Percentiles rank a stretch among this genome's conserved stretches.
These are phyloP conservation scores for Chytriomyces sp. DNA, from an alignment of 192 early-diverging fungal species.

Conservation along the genomic window DNA sequence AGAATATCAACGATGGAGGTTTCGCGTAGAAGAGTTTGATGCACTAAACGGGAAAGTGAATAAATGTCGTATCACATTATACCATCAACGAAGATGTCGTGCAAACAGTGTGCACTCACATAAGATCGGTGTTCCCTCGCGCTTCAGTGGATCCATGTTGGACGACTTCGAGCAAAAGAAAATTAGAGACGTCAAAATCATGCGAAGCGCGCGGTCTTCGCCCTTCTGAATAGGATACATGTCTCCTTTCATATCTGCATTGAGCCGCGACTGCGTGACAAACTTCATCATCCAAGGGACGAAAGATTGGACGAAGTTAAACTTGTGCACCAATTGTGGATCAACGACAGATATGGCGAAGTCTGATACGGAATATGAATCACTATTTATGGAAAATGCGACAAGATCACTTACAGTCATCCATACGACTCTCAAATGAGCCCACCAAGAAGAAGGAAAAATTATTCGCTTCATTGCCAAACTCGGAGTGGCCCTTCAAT, in stretches of 20 bases:
- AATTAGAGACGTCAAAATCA: constrained; percentile 37
- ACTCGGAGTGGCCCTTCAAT: too few species aligned
- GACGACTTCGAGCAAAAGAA: constrained; percentile 37
- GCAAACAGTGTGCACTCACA: constrained; percentile 8
- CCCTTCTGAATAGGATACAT: constrained; percentile 25
- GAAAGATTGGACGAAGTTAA: constrained; percentile 32
- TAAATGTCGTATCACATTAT: neutral
- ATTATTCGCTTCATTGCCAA: neutral
- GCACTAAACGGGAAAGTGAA: constrained; percentile 18
- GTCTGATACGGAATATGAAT: constrained; percentile 4
- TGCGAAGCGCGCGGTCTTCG: constrained; percentile 28
- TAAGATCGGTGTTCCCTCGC: constrained; percentile 32
- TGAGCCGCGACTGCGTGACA: neutral
- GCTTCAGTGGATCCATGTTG: constrained; percentile 26
- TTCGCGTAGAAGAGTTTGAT: constrained; percentile 43
- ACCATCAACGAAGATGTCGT: neutral
- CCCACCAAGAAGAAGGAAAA: constrained; percentile 26
- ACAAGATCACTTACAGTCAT: constrained; percentile 29
- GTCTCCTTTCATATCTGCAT: neutral
- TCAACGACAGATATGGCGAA: constrained; percentile 35
- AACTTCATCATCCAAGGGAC: constrained; percentile 29
- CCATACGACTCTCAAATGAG: constrained; percentile 7
- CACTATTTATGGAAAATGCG: neutral
- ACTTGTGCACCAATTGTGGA: constrained; percentile 17
- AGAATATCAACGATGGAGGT: constrained; percentile 37